Conservation (phyloP, 306 rosid genomes). For the Ceratonia siliqua region DNA sequence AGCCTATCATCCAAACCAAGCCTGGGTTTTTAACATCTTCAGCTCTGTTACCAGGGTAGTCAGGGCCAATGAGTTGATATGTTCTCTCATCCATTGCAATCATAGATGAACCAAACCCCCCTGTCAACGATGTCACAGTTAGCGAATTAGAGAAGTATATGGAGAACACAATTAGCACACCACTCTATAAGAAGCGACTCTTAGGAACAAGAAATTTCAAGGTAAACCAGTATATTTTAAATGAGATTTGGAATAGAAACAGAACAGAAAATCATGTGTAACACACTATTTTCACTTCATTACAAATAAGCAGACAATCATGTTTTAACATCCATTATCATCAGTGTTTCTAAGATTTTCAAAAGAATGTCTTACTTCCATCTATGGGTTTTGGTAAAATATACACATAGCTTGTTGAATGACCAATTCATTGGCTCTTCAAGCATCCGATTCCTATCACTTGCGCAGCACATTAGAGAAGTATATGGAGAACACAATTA, state of each 20-base stretch:
- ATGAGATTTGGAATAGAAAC: slow-evolving; percentile 3
- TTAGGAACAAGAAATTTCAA: background rate
- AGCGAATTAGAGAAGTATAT: background rate
- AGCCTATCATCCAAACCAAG: slow-evolving; percentile 91
- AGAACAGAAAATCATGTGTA: slow-evolving; percentile 6
- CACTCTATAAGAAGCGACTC: background rate
- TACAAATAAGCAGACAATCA: background rate
- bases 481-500: background rate
- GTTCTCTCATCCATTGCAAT: slow-evolving; percentile 89
- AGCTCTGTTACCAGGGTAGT: slow-evolving; percentile 91
- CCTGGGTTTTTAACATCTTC: slow-evolving; percentile 86
- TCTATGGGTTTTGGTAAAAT: no score
- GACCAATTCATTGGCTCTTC: no score
- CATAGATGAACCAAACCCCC: slow-evolving; percentile 88
- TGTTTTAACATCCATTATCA: background rate
- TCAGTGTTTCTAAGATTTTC: background rate
- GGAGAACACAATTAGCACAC: background rate
- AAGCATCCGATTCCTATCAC: background rate
- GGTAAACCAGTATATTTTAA: background rate
- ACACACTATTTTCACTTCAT: background rate
- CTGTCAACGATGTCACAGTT: slow-evolving; percentile 45
- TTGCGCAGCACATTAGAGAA: slow-evolving; percentile 1
- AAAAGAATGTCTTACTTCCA: background rate
- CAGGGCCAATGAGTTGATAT: slow-evolving; percentile 76
- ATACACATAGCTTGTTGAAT: no score